Evolutionary conservation across 352 stramenopile genomes (phyloP), one percentile per base, ranked within the genome.

Genomic region (Globisporangium perplexum): DNA sequence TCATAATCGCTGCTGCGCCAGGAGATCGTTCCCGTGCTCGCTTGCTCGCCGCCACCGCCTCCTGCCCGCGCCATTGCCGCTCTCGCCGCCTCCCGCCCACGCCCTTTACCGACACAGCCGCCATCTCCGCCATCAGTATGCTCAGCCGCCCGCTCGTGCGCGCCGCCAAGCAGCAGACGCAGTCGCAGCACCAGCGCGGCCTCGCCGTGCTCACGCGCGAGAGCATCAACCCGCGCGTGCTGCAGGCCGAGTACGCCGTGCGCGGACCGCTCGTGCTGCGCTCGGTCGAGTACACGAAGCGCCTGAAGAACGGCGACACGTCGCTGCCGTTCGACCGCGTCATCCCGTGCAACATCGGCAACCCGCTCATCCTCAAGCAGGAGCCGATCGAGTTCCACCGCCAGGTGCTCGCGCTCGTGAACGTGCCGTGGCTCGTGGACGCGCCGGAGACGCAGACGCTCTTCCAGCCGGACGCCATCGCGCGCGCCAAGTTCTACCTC

Each of bases 261-360:
- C 84, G 89, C 36, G 89, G 89, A 0, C 74, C 88, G 44, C 77
- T 97, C 47, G 83, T 95, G 52, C 67, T 95, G 39, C 80, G 80
- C 50, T 86, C 87, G 3, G 71, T 75, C 47, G 74, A 96, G 60
- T 88, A 89, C 59, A 75, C 76, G 53, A 69, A 84, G 50, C 82
- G 78, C 6, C 67, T 97, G 28, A 69, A 66, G 14, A 59, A 64
- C 5, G 81, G 77, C 20, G 70, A 91, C 60, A 78, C 60, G 53
- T 88, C 81, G 59, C 80, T 92, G 31, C 81, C 85, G 15, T 95
- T 95, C 65, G 89, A 98, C 72, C 84, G 96, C 59, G 95, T 99
- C 65, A 95, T 98, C 58, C 96, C 94, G 64, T 98, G 93, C 74
- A 99, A 99, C 77, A 98, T 99, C 64, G 96, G 96, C 53, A 99